Evolutionary conservation across 2,329 filamentous ascomycete species (phyloP).

Genomic region (Lachnellula subtilissima): DNA sequence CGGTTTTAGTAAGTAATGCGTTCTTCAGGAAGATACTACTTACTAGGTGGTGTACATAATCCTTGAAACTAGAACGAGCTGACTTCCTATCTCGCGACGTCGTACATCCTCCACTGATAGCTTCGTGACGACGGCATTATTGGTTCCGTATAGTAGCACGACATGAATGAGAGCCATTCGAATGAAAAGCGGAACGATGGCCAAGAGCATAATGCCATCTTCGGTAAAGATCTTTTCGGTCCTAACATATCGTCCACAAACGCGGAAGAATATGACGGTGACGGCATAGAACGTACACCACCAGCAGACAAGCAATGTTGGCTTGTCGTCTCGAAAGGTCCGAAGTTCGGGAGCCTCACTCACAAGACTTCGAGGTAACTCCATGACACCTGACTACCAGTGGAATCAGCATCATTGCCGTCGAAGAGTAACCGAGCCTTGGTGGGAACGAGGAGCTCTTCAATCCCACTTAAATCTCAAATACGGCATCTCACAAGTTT

Average conservation of each 20-base stretch:
- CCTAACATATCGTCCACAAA: slow-evolving; percentile 77
- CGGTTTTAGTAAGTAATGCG: slow-evolving; percentile 3
- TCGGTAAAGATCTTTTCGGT: slow-evolving; percentile 82
- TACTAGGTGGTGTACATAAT: slow-evolving; percentile 87
- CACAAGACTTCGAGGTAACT: slow-evolving; percentile 21
- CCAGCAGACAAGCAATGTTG: slow-evolving; percentile 88
- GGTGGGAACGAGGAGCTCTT: neutral
- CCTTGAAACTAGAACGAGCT: slow-evolving; percentile 72
- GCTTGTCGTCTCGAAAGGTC: slow-evolving; percentile 56
- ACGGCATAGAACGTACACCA: slow-evolving; percentile 83
- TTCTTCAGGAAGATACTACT: slow-evolving; percentile 35
- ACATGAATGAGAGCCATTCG: slow-evolving; percentile 85
- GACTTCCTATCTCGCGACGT: slow-evolving; percentile 67
- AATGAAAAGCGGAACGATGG: slow-evolving; percentile 71
- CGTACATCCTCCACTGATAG: slow-evolving; percentile 54
- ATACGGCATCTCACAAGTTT: too few species aligned
- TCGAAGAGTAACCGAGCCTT: neutral
- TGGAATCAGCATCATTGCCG: neutral
- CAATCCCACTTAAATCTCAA: too few species aligned
- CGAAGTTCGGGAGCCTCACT: slow-evolving; percentile 21
- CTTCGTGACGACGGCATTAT: slow-evolving; percentile 63
- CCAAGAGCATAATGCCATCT: slow-evolving; percentile 77
- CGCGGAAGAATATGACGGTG: slow-evolving; percentile 72
- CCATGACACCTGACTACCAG: slow-evolving; percentile 14
- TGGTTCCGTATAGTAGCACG: slow-evolving; percentile 82